Base-by-base conservation (phyloP, 345 rosid species). In the Pelargonium nanum region DNA sequence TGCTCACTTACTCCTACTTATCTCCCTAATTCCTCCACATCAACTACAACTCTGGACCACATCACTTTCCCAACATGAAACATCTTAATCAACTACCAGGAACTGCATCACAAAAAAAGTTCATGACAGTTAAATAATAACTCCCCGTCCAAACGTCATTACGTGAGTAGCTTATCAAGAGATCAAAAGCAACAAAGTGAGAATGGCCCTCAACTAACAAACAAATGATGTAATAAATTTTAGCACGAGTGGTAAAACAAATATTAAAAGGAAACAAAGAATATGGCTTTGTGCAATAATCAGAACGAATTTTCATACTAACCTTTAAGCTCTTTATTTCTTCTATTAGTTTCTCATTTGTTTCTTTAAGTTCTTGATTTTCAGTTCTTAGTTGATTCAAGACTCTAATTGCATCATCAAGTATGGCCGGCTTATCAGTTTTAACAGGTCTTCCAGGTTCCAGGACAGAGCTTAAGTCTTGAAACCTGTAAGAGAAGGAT, bases 271-370 rank as follows among this genome's bases (percentile, higher is more conserved):
- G 45, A 34, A 34, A 34, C 12, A 34, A 15, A 34, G 45, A 15
- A 9, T 9, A 34, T 9, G 45, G 12, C 45, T 34, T 34, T 1
- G 1, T 4, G 45, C 12, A 34, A 34, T 5, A 34, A 34, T 4
- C 10, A 34, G 13, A 34, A 34, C 1, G 24, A 22, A 22, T 17
- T 30, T 19, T 32, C 12, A 7, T 16, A 64, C 75, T 59, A 68
- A 89, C 99, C 97, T 85, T 93, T 68, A 87, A 77, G 68, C 67
- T 77, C 78, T 87, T 83, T 51, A 93, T 86, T 74, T 86, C 94
- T 26, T 86, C 97, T 59, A 71, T 81, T 58, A 93, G 84, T 75
- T 72, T 90, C 22, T 80, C 83, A 68, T 86, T 90, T 48, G 90
- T 79, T 66, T 84, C 96, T 77, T 84, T 82, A 68, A 87, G 81